These are phyloP conservation scores for Pinus albicaulis DNA, from an alignment of 75 land plant species.

Conservation along the genomic window DNA sequence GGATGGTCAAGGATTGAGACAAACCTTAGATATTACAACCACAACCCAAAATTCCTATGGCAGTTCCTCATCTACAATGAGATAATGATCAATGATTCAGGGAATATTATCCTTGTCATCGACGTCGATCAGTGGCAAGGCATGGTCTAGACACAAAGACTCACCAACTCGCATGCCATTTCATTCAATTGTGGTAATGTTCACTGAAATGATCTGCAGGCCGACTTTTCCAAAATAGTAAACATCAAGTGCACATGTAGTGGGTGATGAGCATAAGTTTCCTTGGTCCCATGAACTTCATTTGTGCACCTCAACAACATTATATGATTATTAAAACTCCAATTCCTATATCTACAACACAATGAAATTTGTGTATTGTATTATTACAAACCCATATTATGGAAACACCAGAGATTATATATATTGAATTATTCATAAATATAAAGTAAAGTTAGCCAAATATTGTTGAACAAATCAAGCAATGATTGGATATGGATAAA, in stretches of 20 bases:
- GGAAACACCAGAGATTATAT: not conserved
- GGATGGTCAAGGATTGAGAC: too few relatives aligned
- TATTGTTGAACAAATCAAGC: not conserved
- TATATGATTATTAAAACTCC: not conserved
- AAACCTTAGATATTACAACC: constrained; percentile 24
- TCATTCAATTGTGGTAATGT: constrained; percentile 7
- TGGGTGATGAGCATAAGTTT: constrained; percentile 9
- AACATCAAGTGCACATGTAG: constrained; percentile 21
- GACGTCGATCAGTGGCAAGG: too few relatives aligned
- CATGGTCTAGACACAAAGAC: constrained; percentile 19
- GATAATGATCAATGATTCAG: constrained; percentile 24
- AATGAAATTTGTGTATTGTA: not conserved
- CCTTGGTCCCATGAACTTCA: constrained; percentile 22
- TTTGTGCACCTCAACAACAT: not conserved
- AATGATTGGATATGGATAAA: not conserved
- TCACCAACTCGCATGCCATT: not conserved
- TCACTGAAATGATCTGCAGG: constrained; percentile 17
- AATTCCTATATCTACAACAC: not conserved
- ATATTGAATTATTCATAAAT: not conserved
- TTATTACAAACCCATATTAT: too few relatives aligned
- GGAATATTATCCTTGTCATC: constrained; percentile 16
- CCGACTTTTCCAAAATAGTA: constrained; percentile 24
- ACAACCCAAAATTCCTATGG: constrained; percentile 28
- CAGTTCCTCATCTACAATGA: constrained; percentile 26
- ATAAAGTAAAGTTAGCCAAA: not conserved